Evolutionary conservation across 163 green algal species (phyloP), one percentile per base, ranked within the genome.

Genomic region (Trebouxia gelatinosa): DNA sequence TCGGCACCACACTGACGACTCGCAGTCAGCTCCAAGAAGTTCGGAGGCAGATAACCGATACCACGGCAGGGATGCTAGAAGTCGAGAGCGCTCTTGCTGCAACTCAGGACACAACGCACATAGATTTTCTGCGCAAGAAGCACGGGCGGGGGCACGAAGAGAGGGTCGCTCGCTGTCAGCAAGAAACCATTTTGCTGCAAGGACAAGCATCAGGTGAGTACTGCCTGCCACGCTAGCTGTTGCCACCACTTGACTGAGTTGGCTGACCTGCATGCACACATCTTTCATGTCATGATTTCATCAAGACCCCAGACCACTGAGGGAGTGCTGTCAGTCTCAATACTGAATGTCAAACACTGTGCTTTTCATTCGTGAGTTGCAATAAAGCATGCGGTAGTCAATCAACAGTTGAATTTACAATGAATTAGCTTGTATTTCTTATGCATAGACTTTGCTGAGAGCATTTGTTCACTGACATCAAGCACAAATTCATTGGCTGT

Each of bases 161-260:
- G 31, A 26, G 29, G 61, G 29, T 46, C 11, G 46, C n/a, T 70
- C 32, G 5, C 4, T 16, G 61, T 48, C 2, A 70, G 11, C 61
- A 70, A 46, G 61, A 70, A 70, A 70, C 61, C 61, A 70, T 54
- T 70, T 70, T 70, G 61, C 61, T 70, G 31, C 61, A 70, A 70
- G 6, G 32, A 6, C 59, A 9, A 68, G 59, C 31, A 31, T 23
- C 59, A 68, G 59, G 59, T 68, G 59, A 68, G 7, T 31, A 68
- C 59, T 39, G 59, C 59, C 59, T 68, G 59, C 29, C 4, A 43
- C 39, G 59, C 59, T 68, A 68, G 29, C 31, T 68, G 59, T 68
- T 68, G 59, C 59, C 59, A 68, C 31, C 59, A 40, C 59, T 68
- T 68, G 59, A 31, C 59, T 68, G 59, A 68, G 59, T 11, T 68